A percentile compares a stretch with the other conserved stretches of the same genome.
Conservation (phyloP, 768 basidiomycete genomes). For the Mycena latifolia region DNA sequence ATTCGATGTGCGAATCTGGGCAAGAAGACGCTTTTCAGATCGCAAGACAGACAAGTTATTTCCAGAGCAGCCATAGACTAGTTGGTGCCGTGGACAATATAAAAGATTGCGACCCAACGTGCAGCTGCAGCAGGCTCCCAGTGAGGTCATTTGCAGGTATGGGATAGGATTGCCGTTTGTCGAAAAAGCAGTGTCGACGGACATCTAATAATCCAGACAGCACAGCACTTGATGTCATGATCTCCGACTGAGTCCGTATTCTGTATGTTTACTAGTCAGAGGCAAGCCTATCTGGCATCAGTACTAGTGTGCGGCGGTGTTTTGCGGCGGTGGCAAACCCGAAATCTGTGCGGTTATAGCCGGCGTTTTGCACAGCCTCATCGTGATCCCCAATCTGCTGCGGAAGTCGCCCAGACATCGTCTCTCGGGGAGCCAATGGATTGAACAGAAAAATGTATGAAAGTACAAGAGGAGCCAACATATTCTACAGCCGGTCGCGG, state of each 20-base stretch:
- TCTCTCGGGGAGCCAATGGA: constrained; percentile 13
- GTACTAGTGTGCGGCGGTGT: neutral
- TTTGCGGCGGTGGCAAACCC: neutral
- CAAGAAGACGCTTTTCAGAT: no score
- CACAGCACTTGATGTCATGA: neutral
- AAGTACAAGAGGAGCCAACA: constrained; percentile 28
- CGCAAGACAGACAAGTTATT: no score
- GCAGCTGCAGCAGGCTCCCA: no score
- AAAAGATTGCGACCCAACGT: no score
- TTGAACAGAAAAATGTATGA: constrained; percentile 23
- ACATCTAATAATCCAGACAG: neutral
- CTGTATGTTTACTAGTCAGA: neutral
- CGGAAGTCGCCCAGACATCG: neutral
- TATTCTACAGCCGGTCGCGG: constrained; percentile 25
- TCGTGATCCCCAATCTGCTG: neutral
- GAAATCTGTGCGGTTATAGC: neutral
- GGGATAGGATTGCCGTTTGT: no score
- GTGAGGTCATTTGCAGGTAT: no score
- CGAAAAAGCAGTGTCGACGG: neutral
- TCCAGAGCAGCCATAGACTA: no score
- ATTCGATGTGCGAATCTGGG: no score
- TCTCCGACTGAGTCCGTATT: neutral
- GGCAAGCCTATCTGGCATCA: neutral
- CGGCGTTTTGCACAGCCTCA: constrained; percentile 9
- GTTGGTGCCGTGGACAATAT: no score